These are phyloP conservation scores for Anisodus acutangulus DNA, from an alignment of 257 asterid genomes.

Conservation along the genomic window DNA sequence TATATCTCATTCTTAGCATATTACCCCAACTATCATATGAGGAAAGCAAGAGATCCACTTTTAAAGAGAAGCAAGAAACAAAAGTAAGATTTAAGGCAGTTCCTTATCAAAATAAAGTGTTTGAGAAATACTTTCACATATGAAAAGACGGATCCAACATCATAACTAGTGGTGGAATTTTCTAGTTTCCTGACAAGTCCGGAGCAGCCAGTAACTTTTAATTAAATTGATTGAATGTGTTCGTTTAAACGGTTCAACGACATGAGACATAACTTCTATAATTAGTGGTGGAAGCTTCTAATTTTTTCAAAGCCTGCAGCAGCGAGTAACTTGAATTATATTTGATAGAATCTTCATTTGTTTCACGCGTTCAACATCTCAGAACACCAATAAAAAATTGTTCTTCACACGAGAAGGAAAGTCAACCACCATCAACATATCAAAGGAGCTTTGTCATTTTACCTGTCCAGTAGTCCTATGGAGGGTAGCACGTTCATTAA, in stretches of 20 bases:
- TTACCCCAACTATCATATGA: conserved; percentile 17
- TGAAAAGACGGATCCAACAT: not conserved
- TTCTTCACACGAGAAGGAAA: not conserved
- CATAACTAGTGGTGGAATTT: conserved; percentile 7
- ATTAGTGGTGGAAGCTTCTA: no score
- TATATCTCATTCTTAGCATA: not conserved
- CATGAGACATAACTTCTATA: no score
- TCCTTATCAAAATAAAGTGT: not conserved
- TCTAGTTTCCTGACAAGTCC: not conserved
- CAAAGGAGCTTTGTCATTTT: conserved; percentile 23
- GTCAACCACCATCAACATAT: not conserved
- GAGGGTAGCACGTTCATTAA: conserved; percentile 85
- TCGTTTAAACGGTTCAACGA: no score
- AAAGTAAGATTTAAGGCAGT: not conserved
- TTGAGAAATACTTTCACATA: not conserved
- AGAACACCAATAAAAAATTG: not conserved
- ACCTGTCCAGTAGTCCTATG: conserved; percentile 89
- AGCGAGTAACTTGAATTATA: no score
- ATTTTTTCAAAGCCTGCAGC: no score
- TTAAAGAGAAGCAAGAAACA: conserved; percentile 11
- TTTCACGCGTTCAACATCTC: not conserved
- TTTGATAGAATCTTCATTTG: no score
- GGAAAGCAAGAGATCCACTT: not conserved
- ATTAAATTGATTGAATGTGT: not conserved
- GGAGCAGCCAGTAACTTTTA: not conserved